Conservation (phyloP, 768 basidiomycete genomes). For the Russula foetens region DNA sequence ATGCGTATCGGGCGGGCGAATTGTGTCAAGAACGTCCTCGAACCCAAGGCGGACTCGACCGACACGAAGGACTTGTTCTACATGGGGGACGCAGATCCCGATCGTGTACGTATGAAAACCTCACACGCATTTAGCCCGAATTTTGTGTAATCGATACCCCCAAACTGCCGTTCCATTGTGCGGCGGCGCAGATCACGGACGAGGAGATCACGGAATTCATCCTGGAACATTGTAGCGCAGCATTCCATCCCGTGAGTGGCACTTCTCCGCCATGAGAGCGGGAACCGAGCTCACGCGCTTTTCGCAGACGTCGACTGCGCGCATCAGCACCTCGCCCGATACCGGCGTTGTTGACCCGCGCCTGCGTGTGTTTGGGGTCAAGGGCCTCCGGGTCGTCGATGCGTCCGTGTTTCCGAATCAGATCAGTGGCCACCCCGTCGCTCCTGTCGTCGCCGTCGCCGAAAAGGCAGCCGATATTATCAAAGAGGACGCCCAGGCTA, state of each 20-base stretch:
- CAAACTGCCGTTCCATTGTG: not conserved
- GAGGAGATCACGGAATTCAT: constrained; percentile 19
- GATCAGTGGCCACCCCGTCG: constrained; percentile 10
- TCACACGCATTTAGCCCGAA: too few species aligned
- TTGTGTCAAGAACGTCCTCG: constrained; percentile 9
- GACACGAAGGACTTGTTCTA: constrained; percentile 14
- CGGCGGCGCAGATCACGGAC: constrained; percentile 10
- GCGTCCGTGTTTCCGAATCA: constrained; percentile 17
- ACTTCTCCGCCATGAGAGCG: too few species aligned
- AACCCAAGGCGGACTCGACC: constrained; percentile 7
- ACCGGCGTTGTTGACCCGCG: constrained; percentile 36
- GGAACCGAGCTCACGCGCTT: not conserved
- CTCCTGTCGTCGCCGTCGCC: constrained; percentile 7
- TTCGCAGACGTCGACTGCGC: constrained; percentile 13
- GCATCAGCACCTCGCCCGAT: constrained; percentile 5
- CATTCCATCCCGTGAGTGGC: constrained; percentile 28
- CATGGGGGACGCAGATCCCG: constrained; percentile 12
- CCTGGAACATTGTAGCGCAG: not conserved
- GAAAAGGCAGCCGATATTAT: constrained; percentile 12
- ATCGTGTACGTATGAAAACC: not conserved
- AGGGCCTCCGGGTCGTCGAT: constrained; percentile 33
- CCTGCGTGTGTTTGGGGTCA: constrained; percentile 36
- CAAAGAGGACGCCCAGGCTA: not conserved
- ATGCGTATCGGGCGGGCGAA: constrained; percentile 7
- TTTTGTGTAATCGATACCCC: too few species aligned